Percentiles rank a stretch among this genome's conserved stretches.
phyloP scores from a whole-genome alignment of 1,139 yeast genomes.

The Lodderomyces pseudojiufengensis region DNA sequence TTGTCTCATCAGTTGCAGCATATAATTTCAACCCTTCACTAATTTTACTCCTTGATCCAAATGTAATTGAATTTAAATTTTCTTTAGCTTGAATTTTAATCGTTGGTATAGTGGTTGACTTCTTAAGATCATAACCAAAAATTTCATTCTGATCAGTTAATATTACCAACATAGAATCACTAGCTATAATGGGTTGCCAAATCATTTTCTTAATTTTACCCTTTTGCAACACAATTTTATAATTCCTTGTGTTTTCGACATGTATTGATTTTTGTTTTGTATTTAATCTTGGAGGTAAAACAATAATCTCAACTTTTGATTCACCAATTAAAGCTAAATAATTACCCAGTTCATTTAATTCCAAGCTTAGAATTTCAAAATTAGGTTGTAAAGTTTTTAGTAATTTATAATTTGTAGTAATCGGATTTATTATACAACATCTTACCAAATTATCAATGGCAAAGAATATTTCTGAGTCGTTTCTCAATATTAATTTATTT shows the following conservation, averaged over 20 bases:
- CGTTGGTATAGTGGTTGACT: slow-evolving; percentile 24
- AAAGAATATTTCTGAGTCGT: slow-evolving; percentile 27
- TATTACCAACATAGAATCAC: slow-evolving; percentile 30
- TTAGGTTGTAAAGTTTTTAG: slow-evolving; percentile 8
- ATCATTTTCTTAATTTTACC: slow-evolving; percentile 23
- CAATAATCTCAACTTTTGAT: slow-evolving; percentile 21
- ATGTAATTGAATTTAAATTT: slow-evolving; percentile 29
- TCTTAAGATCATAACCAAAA: slow-evolving; percentile 27
- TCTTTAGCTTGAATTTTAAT: slow-evolving; percentile 18
- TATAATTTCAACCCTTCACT: slow-evolving; percentile 37
- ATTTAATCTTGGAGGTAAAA: slow-evolving; percentile 18
- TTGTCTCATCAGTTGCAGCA: slow-evolving; percentile 20
- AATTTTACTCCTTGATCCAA: slow-evolving; percentile 30
- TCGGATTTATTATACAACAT: slow-evolving; percentile 24
- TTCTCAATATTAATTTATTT: slow-evolving; percentile 19
- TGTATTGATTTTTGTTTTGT: slow-evolving; percentile 4
- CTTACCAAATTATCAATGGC: slow-evolving; percentile 30
- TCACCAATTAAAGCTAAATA: slow-evolving; percentile 34
- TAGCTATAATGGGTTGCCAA: slow-evolving; percentile 32
- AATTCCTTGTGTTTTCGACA: slow-evolving; percentile 12
- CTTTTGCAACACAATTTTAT: slow-evolving; percentile 16
- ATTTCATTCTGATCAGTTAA: slow-evolving; percentile 25
- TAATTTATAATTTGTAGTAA: slow-evolving; percentile 20
- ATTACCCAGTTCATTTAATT: slow-evolving; percentile 28
- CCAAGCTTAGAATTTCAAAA: slow-evolving; percentile 23